These are phyloP conservation scores for Fraxinus cuspidata DNA, from an alignment of 257 asterid genomes.

Conservation along the genomic window DNA sequence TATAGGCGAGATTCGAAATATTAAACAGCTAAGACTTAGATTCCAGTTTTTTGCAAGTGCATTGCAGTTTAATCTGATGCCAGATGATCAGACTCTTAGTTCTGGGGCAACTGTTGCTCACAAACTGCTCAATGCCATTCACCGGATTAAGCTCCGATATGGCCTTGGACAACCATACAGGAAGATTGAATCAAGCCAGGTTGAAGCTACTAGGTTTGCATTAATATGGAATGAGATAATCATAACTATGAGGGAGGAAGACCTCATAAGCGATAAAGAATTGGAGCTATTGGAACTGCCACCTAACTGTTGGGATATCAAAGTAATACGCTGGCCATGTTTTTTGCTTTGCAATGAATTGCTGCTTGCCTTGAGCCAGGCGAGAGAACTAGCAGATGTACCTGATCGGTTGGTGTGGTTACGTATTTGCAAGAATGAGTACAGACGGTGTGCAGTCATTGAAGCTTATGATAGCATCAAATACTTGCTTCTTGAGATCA, in stretches of 20 bases:
- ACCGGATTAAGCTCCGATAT: slow-evolving; percentile 77
- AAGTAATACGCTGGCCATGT: slow-evolving; percentile 96
- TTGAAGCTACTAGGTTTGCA: slow-evolving; percentile 89
- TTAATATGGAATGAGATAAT: slow-evolving; percentile 90
- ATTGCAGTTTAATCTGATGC: slow-evolving; percentile 82
- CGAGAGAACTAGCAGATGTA: slow-evolving; percentile 58
- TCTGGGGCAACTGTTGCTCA: slow-evolving; percentile 56
- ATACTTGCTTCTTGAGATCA: slow-evolving; percentile 67
- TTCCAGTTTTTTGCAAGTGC: slow-evolving; percentile 96
- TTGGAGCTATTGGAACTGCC: slow-evolving; percentile 87
- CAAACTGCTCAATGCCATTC: slow-evolving; percentile 69
- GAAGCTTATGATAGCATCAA: slow-evolving; percentile 86
- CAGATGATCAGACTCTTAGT: slow-evolving; percentile 49
- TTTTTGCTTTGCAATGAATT: slow-evolving; percentile 81
- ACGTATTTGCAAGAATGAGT: slow-evolving; percentile 76
- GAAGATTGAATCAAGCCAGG: slow-evolving; percentile 92
- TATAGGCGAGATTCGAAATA: slow-evolving; percentile 86
- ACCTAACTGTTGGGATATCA: slow-evolving; percentile 87
- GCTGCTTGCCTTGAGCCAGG: slow-evolving; percentile 74
- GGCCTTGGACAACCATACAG: slow-evolving; percentile 86
- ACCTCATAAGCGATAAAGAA: slow-evolving; percentile 69
- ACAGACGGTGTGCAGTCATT: slow-evolving; percentile 82
- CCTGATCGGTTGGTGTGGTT: slow-evolving; percentile 76
- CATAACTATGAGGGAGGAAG: slow-evolving; percentile 84
- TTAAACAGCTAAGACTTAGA: slow-evolving; percentile 77